Percentiles rank a stretch among this genome's conserved stretches.
Evolutionary conservation across 495 filamentous ascomycete species (phyloP).

Genomic region (Penicillium chermesinum): DNA sequence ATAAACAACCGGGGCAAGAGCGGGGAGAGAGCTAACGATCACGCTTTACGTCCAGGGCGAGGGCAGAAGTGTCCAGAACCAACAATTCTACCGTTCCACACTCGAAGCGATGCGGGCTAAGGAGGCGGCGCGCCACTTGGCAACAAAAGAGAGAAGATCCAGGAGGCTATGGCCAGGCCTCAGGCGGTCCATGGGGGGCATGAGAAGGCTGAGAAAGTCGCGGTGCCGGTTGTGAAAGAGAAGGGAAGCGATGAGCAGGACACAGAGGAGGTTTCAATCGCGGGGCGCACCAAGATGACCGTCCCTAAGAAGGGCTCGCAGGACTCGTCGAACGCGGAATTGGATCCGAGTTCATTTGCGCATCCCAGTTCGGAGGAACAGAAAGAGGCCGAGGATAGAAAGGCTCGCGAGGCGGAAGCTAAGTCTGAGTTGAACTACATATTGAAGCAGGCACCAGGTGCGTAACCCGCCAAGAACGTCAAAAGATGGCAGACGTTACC

Average conservation of each 20-base stretch:
- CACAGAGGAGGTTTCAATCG: conserved; percentile 50
- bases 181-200: conserved; percentile 26
- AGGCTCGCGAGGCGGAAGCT: conserved; percentile 25
- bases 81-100: conserved; percentile 47
- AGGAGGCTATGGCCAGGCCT: conserved; percentile 32
- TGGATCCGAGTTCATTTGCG: neutral
- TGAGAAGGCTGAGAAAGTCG: conserved; percentile 50
- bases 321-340: neutral
- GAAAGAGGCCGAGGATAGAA: conserved; percentile 19
- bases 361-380: conserved; percentile 7
- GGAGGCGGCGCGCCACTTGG: conserved; percentile 27
- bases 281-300: conserved; percentile 62
- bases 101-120: conserved; percentile 44
- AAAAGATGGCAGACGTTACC: too few species aligned
- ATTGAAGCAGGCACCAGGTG: conserved; percentile 77
- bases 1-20: neutral
- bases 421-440: conserved; percentile 65
- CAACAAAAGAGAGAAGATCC: conserved; percentile 21
- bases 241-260: conserved; percentile 13
- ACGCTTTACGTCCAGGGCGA: conserved; percentile 31
- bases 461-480: too few species aligned
- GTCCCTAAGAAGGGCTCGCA: conserved; percentile 30
- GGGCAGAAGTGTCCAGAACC: conserved; percentile 37
- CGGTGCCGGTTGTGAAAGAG: conserved; percentile 30
- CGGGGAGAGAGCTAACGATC: neutral